These are phyloP conservation scores for Talaromyces thailandensis DNA, from an alignment of 495 filamentous ascomycete genomes.

Conservation along the genomic window DNA sequence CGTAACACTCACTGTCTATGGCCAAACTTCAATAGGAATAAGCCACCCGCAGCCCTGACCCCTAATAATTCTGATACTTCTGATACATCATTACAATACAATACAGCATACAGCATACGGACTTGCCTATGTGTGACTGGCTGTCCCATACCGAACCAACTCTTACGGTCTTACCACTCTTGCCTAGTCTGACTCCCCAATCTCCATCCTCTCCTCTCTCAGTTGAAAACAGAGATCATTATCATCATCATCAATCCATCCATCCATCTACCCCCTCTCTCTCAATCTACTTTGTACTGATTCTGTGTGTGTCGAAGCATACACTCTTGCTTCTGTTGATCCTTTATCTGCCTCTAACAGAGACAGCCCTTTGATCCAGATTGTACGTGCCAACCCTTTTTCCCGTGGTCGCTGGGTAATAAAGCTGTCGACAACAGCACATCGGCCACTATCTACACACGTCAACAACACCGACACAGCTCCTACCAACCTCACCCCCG, in stretches of 20 bases:
- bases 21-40: not conserved
- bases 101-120: not conserved
- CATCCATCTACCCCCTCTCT: not conserved
- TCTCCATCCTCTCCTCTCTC: conserved; percentile 6
- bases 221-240: conserved; percentile 3
- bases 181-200: conserved; percentile 1
- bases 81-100: not conserved
- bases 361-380: conserved; percentile 10
- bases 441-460: conserved; percentile 14
- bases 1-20: not conserved
- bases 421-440: not conserved
- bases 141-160: not conserved
- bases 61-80: not conserved
- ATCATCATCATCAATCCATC: not conserved
- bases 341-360: not conserved
- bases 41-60: not conserved
- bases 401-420: conserved; percentile 16
- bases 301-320: not conserved
- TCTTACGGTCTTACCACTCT: not conserved
- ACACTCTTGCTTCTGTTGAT: not conserved
- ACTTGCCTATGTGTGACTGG: not conserved
- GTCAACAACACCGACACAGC: conserved; percentile 21
- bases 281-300: not conserved
- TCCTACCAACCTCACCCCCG: conserved; percentile 18
- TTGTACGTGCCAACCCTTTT: conserved; percentile 31